phyloP scores from a whole-genome alignment of 352 stramenopile species.

The Lagenidium sp. region DNA sequence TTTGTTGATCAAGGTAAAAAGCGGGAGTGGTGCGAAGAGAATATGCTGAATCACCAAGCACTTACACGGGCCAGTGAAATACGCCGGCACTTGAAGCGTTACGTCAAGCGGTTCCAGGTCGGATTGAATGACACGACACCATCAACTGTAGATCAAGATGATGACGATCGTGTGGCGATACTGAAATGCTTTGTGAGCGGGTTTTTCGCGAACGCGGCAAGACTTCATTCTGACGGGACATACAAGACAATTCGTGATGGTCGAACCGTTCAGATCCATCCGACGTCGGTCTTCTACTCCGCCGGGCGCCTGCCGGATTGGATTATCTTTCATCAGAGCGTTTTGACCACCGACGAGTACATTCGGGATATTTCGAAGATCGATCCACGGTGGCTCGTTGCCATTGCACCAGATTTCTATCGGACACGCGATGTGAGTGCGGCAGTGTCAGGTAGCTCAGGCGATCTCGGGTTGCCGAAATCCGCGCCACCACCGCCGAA shows the following conservation, averaged over 20 bases:
- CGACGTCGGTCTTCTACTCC: constrained; percentile 67
- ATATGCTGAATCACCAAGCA: constrained; percentile 47
- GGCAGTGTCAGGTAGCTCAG: constrained; percentile 56
- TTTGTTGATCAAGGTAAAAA: constrained; percentile 59
- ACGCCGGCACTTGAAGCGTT: constrained; percentile 54
- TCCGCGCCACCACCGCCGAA: constrained; percentile 3
- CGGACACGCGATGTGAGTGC: constrained; percentile 56
- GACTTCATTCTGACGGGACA: constrained; percentile 86
- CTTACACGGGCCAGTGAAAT: constrained; percentile 58
- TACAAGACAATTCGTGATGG: constrained; percentile 63
- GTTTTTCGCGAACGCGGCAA: constrained; percentile 95
- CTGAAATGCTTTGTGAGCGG: constrained; percentile 62
- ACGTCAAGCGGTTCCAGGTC: constrained; percentile 42
- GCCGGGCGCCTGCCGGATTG: constrained; percentile 91
- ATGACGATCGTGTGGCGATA: constrained; percentile 19
- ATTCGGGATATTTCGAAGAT: constrained; percentile 66
- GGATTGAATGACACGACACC: constrained; percentile 5
- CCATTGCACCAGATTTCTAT: constrained; percentile 65
- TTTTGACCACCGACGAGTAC: constrained; percentile 96
- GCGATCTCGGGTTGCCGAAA: constrained; percentile 50
- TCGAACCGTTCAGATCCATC: constrained; percentile 65
- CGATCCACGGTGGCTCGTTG: constrained; percentile 66
- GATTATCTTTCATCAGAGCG: constrained; percentile 98
- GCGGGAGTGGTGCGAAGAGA: constrained; percentile 67
- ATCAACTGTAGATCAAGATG: constrained; percentile 6